Percentiles rank a stretch among this genome's conserved stretches.
These are phyloP conservation scores for Linnemannia schmuckeri DNA, from an alignment of 192 early-diverging fungal genomes.

Conservation along the genomic window DNA sequence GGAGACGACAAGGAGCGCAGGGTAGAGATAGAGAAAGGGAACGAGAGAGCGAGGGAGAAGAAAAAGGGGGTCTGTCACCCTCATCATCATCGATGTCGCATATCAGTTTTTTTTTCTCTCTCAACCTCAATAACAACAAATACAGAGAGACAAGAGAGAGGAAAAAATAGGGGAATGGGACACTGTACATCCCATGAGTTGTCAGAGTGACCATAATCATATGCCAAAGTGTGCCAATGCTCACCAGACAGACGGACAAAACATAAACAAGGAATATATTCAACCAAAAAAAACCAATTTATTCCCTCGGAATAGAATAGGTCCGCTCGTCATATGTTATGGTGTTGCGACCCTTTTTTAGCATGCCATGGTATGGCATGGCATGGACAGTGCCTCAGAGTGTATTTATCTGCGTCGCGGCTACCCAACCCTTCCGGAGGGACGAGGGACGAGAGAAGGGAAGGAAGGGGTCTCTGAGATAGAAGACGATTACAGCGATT, in stretches of 20 bases:
- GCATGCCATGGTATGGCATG: not conserved
- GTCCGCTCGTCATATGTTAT: not conserved
- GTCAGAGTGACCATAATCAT: constrained; percentile 34
- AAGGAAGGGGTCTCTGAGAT: not conserved
- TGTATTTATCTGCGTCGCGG: not conserved
- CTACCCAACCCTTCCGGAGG: not conserved
- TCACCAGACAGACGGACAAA: constrained; percentile 17
- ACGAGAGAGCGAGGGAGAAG: not conserved
- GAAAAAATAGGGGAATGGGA: constrained; percentile 1
- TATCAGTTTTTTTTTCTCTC: not conserved
- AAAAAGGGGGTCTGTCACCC: not conserved
- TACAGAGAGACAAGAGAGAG: not conserved
- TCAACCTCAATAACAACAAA: not conserved
- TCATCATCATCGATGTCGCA: not conserved
- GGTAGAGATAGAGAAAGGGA: not conserved
- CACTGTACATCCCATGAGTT: constrained; percentile 19
- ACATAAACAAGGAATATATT: not conserved
- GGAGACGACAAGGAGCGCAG: not conserved
- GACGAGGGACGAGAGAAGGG: not conserved
- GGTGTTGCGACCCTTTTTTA: not conserved
- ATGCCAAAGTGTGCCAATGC: constrained; percentile 53
- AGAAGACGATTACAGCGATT: not conserved
- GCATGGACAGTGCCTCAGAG: constrained; percentile 6
- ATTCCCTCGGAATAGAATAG: constrained; percentile 11
- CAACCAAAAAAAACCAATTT: not conserved